These are phyloP conservation scores for Euptelea pleiosperma DNA, from an alignment of 164 flowering plant species.

Conservation along the genomic window DNA sequence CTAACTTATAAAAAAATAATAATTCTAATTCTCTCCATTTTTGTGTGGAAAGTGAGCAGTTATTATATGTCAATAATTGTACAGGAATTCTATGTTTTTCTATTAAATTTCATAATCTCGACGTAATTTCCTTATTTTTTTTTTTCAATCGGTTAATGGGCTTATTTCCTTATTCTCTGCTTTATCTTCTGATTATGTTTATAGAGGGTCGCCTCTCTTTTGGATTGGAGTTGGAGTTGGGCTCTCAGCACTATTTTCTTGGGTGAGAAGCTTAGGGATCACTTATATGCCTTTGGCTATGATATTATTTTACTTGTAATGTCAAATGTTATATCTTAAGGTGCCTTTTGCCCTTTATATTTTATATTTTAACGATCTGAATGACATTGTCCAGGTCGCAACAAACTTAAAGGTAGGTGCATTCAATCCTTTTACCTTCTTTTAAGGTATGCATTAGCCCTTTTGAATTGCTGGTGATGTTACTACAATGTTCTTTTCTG, in stretches of 20 bases:
- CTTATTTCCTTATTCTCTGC: not conserved
- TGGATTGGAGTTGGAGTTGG: conserved; percentile 98
- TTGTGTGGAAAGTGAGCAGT: not conserved
- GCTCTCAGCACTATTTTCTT: conserved; percentile 79
- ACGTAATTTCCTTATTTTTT: not conserved
- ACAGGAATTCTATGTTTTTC: not conserved
- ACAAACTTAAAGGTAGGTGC: conserved; percentile 60
- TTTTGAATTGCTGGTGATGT: not conserved
- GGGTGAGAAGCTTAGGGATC: conserved; percentile 42
- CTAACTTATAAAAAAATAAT: no score
- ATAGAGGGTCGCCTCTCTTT: conserved; percentile 87
- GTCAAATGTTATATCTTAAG: not conserved
- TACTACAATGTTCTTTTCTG: not conserved
- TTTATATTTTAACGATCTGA: conserved; percentile 8
- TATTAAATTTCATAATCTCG: not conserved
- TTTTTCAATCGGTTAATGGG: not conserved
- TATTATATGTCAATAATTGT: not conserved
- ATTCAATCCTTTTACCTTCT: conserved; percentile 6
- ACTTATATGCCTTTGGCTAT: not conserved
- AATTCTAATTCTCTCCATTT: not conserved
- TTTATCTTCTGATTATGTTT: conserved; percentile 16
- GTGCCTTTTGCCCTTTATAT: not conserved
- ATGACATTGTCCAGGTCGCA: conserved; percentile 50
- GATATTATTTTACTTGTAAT: not conserved
- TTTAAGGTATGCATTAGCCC: conserved; percentile 13